Percentiles rank a stretch among this genome's conserved stretches.
Evolutionary conservation across 345 rosid species (phyloP).

Genomic region (Cardiospermum halicacabum): DNA sequence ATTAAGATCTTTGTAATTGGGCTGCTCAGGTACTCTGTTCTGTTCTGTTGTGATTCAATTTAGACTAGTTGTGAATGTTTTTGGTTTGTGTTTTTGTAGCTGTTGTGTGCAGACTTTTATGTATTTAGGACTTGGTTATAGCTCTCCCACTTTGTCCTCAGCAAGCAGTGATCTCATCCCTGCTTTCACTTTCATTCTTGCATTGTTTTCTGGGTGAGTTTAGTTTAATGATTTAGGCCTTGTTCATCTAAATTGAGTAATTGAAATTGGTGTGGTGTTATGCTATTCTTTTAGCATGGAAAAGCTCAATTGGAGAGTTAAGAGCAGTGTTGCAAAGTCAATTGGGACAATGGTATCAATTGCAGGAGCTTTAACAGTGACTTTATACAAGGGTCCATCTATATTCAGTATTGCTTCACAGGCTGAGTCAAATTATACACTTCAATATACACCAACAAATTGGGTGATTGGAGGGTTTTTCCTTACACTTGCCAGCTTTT

Average conservation of each 20-base stretch:
- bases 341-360: constrained; percentile 23
- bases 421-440: background rate
- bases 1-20: constrained; percentile 27
- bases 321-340: constrained; percentile 25
- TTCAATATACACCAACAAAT: background rate
- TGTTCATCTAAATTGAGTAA: background rate
- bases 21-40: constrained; percentile 15
- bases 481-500: background rate
- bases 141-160: constrained; percentile 22
- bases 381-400: constrained; percentile 22
- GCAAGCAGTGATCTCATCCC: constrained; percentile 21
- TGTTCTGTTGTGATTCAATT: background rate
- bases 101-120: constrained; percentile 13
- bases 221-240: no score
- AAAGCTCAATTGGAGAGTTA: constrained; percentile 18
- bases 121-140: constrained; percentile 10
- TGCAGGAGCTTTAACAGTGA: constrained; percentile 21
- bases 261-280: background rate
- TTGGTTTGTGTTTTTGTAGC: background rate
- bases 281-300: constrained; percentile 24
- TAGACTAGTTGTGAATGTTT: no score
- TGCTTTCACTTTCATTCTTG: constrained; percentile 16
- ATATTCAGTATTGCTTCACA: background rate
- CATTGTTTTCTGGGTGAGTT: constrained; percentile 10
- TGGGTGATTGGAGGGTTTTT: constrained; percentile 19